phyloP scores from a whole-genome alignment of 2,329 filamentous ascomycete genomes.

The Fusarium napiforme region DNA sequence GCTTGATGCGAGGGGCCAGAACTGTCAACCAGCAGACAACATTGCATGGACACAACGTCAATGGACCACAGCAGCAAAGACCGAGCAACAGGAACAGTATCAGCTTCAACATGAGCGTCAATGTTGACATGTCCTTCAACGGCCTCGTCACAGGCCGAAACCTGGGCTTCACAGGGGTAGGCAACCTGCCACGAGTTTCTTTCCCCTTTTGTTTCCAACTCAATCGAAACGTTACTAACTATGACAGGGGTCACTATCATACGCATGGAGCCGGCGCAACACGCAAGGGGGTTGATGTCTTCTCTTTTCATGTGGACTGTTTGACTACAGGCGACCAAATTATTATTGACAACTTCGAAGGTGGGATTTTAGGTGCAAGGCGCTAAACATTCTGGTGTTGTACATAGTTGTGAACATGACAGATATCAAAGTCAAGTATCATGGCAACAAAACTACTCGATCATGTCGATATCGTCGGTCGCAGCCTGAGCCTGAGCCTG shows the following conservation, averaged over 20 bases:
- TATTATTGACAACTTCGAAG: constrained; percentile 28
- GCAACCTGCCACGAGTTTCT: background rate
- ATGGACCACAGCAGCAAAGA: constrained; percentile 1
- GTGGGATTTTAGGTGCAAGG: constrained; percentile 25
- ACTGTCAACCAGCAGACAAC: constrained; percentile 35
- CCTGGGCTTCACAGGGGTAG: constrained; percentile 40
- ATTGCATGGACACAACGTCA: constrained; percentile 29
- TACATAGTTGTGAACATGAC: constrained; percentile 35
- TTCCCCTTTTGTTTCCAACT: background rate
- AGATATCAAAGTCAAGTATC: constrained; percentile 10
- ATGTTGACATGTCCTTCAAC: constrained; percentile 40
- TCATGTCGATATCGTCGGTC: constrained; percentile 76
- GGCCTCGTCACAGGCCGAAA: constrained; percentile 43
- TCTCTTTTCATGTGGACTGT: background rate
- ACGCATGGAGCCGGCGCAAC: constrained; percentile 39
- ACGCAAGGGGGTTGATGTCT: constrained; percentile 17
- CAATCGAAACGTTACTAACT: constrained; percentile 9
- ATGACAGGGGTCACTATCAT: constrained; percentile 38
- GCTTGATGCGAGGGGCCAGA: constrained; percentile 32
- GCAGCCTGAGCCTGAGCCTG: constrained; percentile 38
- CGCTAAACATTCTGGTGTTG: constrained; percentile 43
- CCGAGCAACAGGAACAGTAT: constrained; percentile 34
- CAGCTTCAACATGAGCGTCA: constrained; percentile 43
- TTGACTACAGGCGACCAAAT: constrained; percentile 2
- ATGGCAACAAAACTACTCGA: constrained; percentile 59